Conservation (phyloP, 73 alveolate species). For the Tetrahymena elliotti region DNA sequence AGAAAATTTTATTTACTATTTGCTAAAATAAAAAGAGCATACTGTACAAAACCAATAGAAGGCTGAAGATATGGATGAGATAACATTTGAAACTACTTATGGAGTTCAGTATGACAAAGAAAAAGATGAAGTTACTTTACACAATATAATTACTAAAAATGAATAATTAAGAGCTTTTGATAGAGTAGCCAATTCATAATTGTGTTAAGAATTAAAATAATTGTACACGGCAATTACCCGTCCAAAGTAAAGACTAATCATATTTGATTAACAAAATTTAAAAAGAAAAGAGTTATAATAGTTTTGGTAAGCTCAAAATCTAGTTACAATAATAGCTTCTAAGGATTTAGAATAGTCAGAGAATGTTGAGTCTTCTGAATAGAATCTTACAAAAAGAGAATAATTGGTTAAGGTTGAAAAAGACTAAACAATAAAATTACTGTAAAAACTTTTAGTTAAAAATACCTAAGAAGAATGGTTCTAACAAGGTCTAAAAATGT, state of each 20-base stretch:
- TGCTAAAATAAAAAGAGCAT: not conserved
- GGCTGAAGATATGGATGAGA: not conserved
- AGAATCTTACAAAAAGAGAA: conserved; percentile 38
- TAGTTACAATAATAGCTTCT: conserved; percentile 27
- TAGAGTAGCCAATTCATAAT: not conserved
- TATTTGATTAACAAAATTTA: conserved; percentile 58
- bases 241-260: conserved; percentile 67
- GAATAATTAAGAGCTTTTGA: conserved; percentile 16
- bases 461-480: conserved; percentile 60
- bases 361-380: not conserved
- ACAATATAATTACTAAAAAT: not conserved
- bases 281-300: conserved; percentile 46
- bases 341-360: conserved; percentile 1
- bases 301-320: conserved; percentile 61
- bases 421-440: not conserved
- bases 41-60: not conserved
- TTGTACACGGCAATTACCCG: conserved; percentile 83
- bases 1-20: not conserved
- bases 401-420: not conserved
- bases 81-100: not conserved
- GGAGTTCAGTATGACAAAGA: not conserved
- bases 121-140: not conserved
- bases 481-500: conserved; percentile 64
- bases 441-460: not conserved
- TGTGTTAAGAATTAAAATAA: conserved; percentile 72